Evolutionary conservation across 805 yeast genomes (phyloP).

Genomic region (Tetrapisispora fleetii): DNA sequence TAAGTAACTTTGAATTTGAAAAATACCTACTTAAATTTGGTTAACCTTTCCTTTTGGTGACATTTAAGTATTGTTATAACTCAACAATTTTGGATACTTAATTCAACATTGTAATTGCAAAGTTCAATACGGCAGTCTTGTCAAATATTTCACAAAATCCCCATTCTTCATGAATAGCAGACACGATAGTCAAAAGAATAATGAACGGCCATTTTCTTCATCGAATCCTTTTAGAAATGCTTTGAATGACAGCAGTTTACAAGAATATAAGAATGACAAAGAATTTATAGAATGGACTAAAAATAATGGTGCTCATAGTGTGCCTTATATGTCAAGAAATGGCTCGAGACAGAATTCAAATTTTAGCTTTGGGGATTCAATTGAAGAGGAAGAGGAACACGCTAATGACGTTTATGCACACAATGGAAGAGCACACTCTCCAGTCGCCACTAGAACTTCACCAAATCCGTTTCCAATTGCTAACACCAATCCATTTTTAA

Average conservation of each 20-base stretch:
- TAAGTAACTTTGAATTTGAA: no score
- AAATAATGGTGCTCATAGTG: slow-evolving; percentile 9
- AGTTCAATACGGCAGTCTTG: background rate
- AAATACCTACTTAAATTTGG: no score
- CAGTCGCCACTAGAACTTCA: slow-evolving; percentile 25
- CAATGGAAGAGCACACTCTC: slow-evolving; percentile 16
- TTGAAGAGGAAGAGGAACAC: slow-evolving; percentile 27
- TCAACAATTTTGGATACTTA: no score
- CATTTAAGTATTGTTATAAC: no score
- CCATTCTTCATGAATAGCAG: slow-evolving; percentile 12
- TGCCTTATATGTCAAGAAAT: slow-evolving; percentile 5
- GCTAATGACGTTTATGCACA: slow-evolving; percentile 14
- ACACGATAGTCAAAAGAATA: slow-evolving; percentile 15
- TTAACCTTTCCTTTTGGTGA: no score
- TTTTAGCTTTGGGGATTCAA: slow-evolving; percentile 36
- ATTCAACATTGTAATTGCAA: no score
- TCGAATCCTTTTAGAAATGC: slow-evolving; percentile 66
- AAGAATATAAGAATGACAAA: slow-evolving; percentile 23
- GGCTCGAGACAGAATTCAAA: slow-evolving; percentile 28
- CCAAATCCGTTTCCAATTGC: background rate
- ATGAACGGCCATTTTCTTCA: slow-evolving; percentile 40
- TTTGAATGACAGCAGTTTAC: slow-evolving; percentile 23
- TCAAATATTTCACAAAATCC: no score
- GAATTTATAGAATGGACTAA: slow-evolving; percentile 52
- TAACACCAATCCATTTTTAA: slow-evolving; percentile 27